Percentiles rank a stretch among this genome's conserved stretches.
phyloP scores from a whole-genome alignment of 2,329 filamentous ascomycete species.

The Chaetomiaceae sp. region DNA sequence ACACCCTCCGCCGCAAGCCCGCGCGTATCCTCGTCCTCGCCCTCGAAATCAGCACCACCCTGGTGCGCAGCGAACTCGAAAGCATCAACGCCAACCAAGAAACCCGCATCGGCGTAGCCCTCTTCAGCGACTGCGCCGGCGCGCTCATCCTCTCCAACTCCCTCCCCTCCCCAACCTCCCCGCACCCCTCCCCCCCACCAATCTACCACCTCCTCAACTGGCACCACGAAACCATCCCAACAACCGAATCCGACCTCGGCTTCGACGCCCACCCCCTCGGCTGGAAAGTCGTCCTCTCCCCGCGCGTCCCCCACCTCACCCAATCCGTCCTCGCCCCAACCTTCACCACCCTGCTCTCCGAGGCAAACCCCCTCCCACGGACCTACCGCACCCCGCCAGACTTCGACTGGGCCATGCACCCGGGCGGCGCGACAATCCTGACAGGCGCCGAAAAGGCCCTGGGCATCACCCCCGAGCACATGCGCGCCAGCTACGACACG shows the following conservation, averaged over 20 bases:
- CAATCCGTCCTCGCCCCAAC: conserved; percentile 46
- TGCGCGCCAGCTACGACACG: conserved; percentile 64
- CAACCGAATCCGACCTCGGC: conserved; percentile 57
- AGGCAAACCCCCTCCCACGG: conserved; percentile 37
- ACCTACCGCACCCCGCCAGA: conserved; percentile 45
- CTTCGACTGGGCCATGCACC: conserved; percentile 71
- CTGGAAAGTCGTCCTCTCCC: conserved; percentile 63
- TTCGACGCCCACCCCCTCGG: conserved; percentile 61
- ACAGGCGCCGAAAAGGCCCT: conserved; percentile 57
- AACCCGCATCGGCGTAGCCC: conserved; percentile 58
- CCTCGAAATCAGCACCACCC: conserved; percentile 56
- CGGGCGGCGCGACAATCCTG: conserved; percentile 63
- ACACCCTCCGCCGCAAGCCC: conserved; percentile 51
- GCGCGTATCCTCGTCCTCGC: conserved; percentile 62
- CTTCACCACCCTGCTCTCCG: conserved; percentile 50
- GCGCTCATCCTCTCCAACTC: conserved; percentile 61
- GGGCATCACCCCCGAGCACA: conserved; percentile 55
- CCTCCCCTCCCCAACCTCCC: conserved; percentile 29
- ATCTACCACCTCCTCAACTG: conserved; percentile 61
- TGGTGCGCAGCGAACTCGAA: conserved; percentile 62
- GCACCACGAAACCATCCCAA: conserved; percentile 58
- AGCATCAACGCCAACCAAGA: conserved; percentile 55
- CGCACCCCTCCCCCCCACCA: conserved; percentile 1
- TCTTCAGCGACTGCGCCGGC: conserved; percentile 69
- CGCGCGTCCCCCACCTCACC: conserved; percentile 55